phyloP scores from a whole-genome alignment of 2,329 filamentous ascomycete species.

The Trichoderma koningii region DNA sequence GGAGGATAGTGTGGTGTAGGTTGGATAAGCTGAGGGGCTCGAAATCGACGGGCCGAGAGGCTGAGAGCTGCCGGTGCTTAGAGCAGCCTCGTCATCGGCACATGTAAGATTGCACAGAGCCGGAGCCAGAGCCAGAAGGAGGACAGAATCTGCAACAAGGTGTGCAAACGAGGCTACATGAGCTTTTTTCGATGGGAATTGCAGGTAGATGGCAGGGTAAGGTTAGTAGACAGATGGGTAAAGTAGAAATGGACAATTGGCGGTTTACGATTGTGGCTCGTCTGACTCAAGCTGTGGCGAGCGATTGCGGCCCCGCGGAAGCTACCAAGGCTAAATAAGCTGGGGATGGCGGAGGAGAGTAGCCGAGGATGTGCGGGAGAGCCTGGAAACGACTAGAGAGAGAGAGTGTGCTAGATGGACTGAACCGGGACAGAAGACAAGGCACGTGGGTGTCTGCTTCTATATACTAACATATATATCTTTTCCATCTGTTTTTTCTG shows the following conservation, averaged over 20 bases:
- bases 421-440: not conserved
- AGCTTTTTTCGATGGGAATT: no score
- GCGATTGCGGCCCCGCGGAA: constrained; percentile 31
- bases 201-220: no score
- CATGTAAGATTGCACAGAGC: constrained; percentile 4
- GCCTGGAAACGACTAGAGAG: not conserved
- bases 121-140: no score
- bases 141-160: not conserved
- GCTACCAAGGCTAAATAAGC: constrained; percentile 27
- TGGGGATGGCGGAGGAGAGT: not conserved
- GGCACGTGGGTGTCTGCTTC: not conserved
- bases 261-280: not conserved
- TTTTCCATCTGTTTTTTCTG: no score
- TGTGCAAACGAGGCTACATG: no score
- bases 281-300: constrained; percentile 32
- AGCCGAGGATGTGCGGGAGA: constrained; percentile 26
- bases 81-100: constrained; percentile 2
- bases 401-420: not conserved
- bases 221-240: no score
- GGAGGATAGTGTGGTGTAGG: no score
- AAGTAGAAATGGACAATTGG: not conserved
- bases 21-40: constrained; percentile 5
- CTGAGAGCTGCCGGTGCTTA: constrained; percentile 2
- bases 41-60: not conserved
- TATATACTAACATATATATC: not conserved